Evolutionary conservation across 164 flowering plant genomes (phyloP), one percentile per base, ranked within the genome.

Genomic region (Vitis rupestris): DNA sequence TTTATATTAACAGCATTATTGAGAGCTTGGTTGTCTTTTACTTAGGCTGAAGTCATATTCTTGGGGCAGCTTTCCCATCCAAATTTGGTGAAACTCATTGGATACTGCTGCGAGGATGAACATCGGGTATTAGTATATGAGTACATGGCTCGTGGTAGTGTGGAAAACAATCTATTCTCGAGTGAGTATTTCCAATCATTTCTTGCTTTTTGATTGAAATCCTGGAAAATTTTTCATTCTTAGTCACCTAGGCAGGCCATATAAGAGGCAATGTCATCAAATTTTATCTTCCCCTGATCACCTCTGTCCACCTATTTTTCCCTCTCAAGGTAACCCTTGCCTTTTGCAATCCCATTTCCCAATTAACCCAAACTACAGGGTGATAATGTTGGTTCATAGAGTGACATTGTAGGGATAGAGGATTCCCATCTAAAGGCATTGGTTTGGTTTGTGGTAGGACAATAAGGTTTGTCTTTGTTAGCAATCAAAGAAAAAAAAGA

Each of bases 41-140:
- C 17, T 69, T 74, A 92, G 98, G 97, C 99, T 47, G 97, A 94
- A 76, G 99, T 94, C 52, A 86, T 92, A 73, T 94, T 91, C 74
- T 75, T 94, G 79, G 99, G 99, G 68, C 99, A 94, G 73, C 95
- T 94, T 78, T 92, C 97, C 44, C 99, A 92, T 83, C 97, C 99
- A 52, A 88, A 92, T 83, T 77, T 94, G 82, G 98, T 94, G 70
- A 94, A 92, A 75, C 74, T 94, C 67, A 74, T 92, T 10, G 98
- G 97, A 48, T 94, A 92, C 67, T 92, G 98, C 84, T 94, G 97
- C 69, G 97, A 94, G 82, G 88, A 87, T 67, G 93, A 94, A 49
- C 93, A 94, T 52, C 85, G 98, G 7, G 94, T 94, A 15, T 81
- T 94, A 9, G 81, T 94, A 67, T 94, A 94, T 65, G 98, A 94